phyloP scores from a whole-genome alignment of 768 basidiomycete species.

The Lactarius trivialis region DNA sequence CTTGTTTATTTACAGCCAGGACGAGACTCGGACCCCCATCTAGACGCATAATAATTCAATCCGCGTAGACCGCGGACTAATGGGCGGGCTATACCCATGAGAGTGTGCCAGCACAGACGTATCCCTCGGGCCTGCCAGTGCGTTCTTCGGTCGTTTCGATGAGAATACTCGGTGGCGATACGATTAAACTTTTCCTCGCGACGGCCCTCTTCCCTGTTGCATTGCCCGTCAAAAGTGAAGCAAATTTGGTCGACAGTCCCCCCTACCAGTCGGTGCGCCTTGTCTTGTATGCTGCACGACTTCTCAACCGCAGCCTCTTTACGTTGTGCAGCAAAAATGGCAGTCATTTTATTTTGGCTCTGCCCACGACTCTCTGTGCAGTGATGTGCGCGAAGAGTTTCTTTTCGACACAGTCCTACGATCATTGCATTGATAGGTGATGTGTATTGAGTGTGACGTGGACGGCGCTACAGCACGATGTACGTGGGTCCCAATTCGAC shows the following conservation, averaged over 20 bases:
- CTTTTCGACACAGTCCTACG: background rate
- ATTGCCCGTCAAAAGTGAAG: background rate
- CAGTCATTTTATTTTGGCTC: background rate
- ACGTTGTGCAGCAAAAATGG: background rate
- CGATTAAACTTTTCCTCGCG: background rate
- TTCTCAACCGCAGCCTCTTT: background rate
- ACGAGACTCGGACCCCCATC: too few species aligned
- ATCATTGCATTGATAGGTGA: background rate
- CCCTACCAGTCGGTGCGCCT: background rate
- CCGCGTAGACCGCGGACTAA: background rate
- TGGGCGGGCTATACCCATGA: background rate
- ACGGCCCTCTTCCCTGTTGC: background rate
- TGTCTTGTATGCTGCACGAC: background rate
- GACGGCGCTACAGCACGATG: slow-evolving; percentile 16
- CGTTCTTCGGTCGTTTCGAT: background rate
- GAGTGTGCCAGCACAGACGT: background rate
- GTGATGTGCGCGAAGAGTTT: background rate
- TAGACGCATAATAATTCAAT: too few species aligned
- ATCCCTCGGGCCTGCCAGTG: too few species aligned
- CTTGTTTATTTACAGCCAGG: too few species aligned
- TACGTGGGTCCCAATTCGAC: background rate
- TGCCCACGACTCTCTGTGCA: slow-evolving; percentile 10
- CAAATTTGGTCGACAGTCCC: background rate
- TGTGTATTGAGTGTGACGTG: slow-evolving; percentile 16
- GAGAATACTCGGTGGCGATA: background rate